Percentiles rank a stretch among this genome's conserved stretches.
Conservation (phyloP, 2,329 filamentous ascomycete species). For the Pezicula carpinea region DNA sequence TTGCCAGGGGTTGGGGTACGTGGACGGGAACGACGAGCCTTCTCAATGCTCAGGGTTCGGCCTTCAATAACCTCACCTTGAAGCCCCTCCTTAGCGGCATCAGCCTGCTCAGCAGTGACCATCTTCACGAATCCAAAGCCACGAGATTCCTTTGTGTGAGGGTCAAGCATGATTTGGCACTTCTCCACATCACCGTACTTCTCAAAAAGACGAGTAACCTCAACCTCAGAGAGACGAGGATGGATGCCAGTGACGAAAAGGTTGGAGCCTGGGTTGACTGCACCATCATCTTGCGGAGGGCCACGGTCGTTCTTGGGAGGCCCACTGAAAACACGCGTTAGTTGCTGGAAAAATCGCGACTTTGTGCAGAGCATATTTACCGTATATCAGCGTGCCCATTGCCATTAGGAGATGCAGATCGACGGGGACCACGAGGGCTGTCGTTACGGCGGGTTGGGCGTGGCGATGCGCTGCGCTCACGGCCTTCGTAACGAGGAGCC, state of each 20-base stretch:
- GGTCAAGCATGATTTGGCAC: constrained; percentile 99
- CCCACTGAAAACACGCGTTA: constrained; percentile 27
- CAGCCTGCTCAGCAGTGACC: constrained; percentile 89
- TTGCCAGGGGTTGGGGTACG: constrained; percentile 97
- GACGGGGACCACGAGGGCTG: constrained; percentile 49
- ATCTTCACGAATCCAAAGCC: constrained; percentile 99
- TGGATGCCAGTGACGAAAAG: constrained; percentile 98
- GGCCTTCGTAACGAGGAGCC: constrained; percentile 60
- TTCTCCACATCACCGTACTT: constrained; percentile 99
- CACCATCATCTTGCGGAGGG: constrained; percentile 63
- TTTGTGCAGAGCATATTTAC: constrained; percentile 30
- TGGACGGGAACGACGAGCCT: constrained; percentile 90
- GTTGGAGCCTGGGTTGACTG: constrained; percentile 91
- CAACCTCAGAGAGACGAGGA: constrained; percentile 81
- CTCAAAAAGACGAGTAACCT: constrained; percentile 92
- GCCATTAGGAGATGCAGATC: constrained; percentile 56
- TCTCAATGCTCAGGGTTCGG: constrained; percentile 95
- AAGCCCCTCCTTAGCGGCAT: constrained; percentile 92
- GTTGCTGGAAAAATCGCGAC: not conserved
- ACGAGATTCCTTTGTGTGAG: constrained; percentile 96
- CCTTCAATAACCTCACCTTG: constrained; percentile 95
- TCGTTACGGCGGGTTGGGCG: constrained; percentile 55
- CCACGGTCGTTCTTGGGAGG: constrained; percentile 48
- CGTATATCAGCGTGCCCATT: constrained; percentile 41
- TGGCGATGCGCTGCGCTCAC: constrained; percentile 62